Evolutionary conservation across 2,329 filamentous ascomycete genomes (phyloP).

Genomic region (Fusarium pseudocircinatum): DNA sequence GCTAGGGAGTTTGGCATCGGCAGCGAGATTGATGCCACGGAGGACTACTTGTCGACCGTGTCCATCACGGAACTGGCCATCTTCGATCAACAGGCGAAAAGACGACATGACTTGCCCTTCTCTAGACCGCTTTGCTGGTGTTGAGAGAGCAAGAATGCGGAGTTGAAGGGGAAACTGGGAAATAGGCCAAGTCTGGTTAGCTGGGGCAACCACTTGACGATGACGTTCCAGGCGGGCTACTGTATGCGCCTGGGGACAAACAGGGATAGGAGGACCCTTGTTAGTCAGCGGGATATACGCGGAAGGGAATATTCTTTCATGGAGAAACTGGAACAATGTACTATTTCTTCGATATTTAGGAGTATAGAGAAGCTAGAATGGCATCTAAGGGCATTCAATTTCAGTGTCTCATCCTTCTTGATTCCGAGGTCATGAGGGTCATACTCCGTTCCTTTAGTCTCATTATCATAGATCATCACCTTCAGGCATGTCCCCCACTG

Average conservation of each 20-base stretch:
- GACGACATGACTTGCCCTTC: slow-evolving; percentile 67
- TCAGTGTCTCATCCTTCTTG: not conserved
- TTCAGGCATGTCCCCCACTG: slow-evolving; percentile 19
- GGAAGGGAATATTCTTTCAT: not conserved
- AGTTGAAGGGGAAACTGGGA: slow-evolving; percentile 24
- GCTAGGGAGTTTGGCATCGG: slow-evolving; percentile 89
- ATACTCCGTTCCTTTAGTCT: not conserved
- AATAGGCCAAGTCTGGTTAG: slow-evolving; percentile 25
- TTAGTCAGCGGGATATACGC: slow-evolving; percentile 33
- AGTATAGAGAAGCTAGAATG: not conserved
- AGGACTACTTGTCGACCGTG: slow-evolving; percentile 87
- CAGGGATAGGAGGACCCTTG: slow-evolving; percentile 12
- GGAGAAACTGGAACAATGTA: not conserved
- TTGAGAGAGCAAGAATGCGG: slow-evolving; percentile 6
- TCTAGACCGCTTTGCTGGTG: slow-evolving; percentile 5
- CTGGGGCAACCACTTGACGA: slow-evolving; percentile 25
- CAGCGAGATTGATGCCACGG: slow-evolving; percentile 93
- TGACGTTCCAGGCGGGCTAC: slow-evolving; percentile 36
- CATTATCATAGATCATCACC: not conserved
- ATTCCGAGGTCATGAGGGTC: slow-evolving; percentile 22
- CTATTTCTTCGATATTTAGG: not conserved
- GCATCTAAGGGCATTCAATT: not conserved
- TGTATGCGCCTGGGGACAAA: not conserved
- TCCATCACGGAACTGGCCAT: slow-evolving; percentile 82
- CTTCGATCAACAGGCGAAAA: slow-evolving; percentile 83